Percentiles rank a stretch among this genome's conserved stretches.
Conservation (phyloP, 257 asterid genomes). For the Capsicum pubescens region DNA sequence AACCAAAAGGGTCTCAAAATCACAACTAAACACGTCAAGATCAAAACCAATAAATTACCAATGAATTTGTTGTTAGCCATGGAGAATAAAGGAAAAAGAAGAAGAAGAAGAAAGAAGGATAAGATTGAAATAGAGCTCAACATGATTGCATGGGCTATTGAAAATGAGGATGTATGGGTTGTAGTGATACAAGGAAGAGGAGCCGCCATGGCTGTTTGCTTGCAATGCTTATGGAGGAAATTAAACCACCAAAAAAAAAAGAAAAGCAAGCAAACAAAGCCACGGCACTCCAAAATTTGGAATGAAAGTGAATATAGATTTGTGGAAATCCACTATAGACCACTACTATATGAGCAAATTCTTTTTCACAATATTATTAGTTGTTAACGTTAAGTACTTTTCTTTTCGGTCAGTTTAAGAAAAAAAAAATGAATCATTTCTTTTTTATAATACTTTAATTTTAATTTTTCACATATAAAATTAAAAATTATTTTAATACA, state of each 20-base stretch:
- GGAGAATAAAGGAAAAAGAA: slow-evolving; percentile 12
- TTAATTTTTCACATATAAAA: too few relatives aligned
- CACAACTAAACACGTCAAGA: neutral
- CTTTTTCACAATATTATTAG: too few relatives aligned
- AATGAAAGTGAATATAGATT: neutral
- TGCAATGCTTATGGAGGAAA: slow-evolving; percentile 19
- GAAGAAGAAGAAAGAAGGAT: neutral
- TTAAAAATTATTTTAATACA: too few relatives aligned
- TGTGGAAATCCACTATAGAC: neutral
- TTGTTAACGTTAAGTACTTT: too few relatives aligned
- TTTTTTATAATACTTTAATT: too few relatives aligned
- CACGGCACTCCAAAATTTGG: slow-evolving; percentile 20
- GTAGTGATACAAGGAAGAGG: neutral
- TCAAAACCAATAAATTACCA: neutral
- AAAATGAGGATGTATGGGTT: neutral
- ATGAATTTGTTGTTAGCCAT: neutral
- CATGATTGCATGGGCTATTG: neutral
- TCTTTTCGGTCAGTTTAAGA: too few relatives aligned
- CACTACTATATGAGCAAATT: neutral
- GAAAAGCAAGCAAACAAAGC: slow-evolving; percentile 22
- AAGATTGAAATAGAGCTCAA: neutral
- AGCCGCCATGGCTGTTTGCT: slow-evolving; percentile 28
- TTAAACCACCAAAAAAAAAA: too few relatives aligned
- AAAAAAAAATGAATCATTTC: too few relatives aligned
- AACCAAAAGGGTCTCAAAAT: neutral